Evolutionary conservation across 169 alveolate genomes (phyloP), one percentile per base, ranked within the genome.

Genomic region (Plasmodium cynomolgi): DNA sequence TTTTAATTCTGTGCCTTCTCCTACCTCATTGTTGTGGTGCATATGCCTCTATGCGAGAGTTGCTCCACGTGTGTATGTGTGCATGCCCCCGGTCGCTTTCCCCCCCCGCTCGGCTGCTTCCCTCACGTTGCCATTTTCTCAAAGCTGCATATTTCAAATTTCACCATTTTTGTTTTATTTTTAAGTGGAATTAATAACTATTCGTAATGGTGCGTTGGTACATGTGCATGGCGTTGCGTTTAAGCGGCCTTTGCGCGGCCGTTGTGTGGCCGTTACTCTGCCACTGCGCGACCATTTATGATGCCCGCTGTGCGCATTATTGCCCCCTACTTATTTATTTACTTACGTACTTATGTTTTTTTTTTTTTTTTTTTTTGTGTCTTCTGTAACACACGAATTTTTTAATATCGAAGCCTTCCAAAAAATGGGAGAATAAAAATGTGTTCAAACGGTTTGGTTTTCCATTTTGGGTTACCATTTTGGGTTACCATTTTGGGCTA

Each of bases 161-260:
- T 73, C 41, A 9, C 81, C 39, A 84, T 84, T 73, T 84, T 68
- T 84, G 93, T 84, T 84, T 84, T 84, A 84, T 84, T 84, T 74
- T 84, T 47, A 84, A 84, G 79, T 84, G 84, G 41, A 74, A 73
- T 74, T 73, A 73, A 84, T 50, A 84, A 50, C 41, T 56, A 84
- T 84, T 84, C 79, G 93, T 84, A 47, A 39, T 31, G 37, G 50
- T 26, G 54, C 56, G 41, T 34, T 62, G 72, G 77, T 41, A 75
- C 75, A 74, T 84, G 29, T 31, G 79, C 79, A 68, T 84, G 54
- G 37, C 23, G 58, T 62, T 62, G 77, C 47, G 29, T 15, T 84
- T 20, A 47, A n/a, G 77, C 39, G 9, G 54, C 39, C 26, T 2
- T 73, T 84, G 54, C 39, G 39, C n/a, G 29, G 7, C 44, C 74